Evolutionary conservation across 148 eudicot species (phyloP), one percentile per base, ranked within the genome.

Genomic region (Agrostemma githago): DNA sequence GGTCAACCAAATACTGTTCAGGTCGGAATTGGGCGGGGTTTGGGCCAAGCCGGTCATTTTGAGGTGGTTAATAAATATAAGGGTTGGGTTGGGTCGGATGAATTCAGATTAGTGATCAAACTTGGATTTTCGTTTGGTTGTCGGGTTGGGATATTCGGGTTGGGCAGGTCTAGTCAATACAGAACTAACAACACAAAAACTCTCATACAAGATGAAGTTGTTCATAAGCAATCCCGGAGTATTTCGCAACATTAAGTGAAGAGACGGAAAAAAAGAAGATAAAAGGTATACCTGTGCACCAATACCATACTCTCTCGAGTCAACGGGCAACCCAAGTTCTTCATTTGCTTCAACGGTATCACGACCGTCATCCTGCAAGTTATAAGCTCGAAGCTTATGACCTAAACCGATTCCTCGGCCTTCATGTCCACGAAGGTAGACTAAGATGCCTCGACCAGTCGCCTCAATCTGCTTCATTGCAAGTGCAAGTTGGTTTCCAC

Each of bases 341-440:
- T 84, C 84, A 65, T 84, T 84, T 38, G 86, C 86, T 72, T 84
- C 86, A 15, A 84, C 86, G 43, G 86, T 84, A 65, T 84, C 86
- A 72, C 86, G 86, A 12, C 86, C 86, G 62, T 70, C 86, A 72
- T 84, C 86, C 62, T 84, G 86, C 72, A 84, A 66, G 48, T 81
- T 84, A 75, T 84, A 84, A 16, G 86, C 86, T 68, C 86, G 84
- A 66, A 84, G 86, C 70, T 84, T 84, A 66, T 84, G 86, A 17
- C 86, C 86, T 73, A 84, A 79, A 62, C 86, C 86, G 26, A 84
- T 84, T 41, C 86, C 86, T 57, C 86, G 44, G 37, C 86, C 86
- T 72, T 84, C 86, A 41, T 84, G 86, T 58, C 86, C 86, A 41
- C 86, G 86, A 63, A 84, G 86, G 69, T 84, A 84, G 62, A 84